Evolutionary conservation across 176 grass and related monocot genomes (phyloP).

Genomic region (Oryza nivara): DNA sequence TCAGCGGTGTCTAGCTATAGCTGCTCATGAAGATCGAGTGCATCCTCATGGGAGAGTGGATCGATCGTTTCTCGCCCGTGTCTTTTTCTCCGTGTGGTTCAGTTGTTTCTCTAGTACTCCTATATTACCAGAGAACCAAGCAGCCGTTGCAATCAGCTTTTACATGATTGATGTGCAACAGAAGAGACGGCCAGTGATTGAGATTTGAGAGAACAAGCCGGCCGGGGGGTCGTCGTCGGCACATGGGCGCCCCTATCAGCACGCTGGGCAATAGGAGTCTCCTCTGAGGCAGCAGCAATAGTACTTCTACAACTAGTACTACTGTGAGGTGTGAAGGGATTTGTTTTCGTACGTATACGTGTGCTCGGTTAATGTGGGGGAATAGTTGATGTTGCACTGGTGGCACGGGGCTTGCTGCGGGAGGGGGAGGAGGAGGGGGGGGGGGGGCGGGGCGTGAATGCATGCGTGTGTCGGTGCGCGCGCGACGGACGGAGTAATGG

Average conservation of each 20-base stretch:
- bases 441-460: not conserved
- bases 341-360: constrained; percentile 17
- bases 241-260: not conserved
- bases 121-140: not conserved
- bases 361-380: not conserved
- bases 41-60: not conserved
- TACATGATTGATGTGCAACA: constrained; percentile 36
- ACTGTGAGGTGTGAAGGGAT: not conserved
- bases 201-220: not conserved
- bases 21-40: not conserved
- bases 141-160: constrained; percentile 10
- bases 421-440: too few relatives aligned
- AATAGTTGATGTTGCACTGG: not conserved
- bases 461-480: not conserved
- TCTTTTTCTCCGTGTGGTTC: constrained; percentile 24
- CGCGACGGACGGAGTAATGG: too few relatives aligned
- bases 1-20: not conserved
- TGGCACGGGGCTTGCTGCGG: not conserved
- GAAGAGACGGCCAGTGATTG: not conserved
- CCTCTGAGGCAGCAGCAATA: too few relatives aligned
- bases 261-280: constrained; percentile 16
- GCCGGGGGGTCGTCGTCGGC: not conserved
- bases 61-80: not conserved
- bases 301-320: too few relatives aligned
- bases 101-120: not conserved